phyloP scores from a whole-genome alignment of 2,329 filamentous ascomycete genomes.

The Coniochaeta sp. region DNA sequence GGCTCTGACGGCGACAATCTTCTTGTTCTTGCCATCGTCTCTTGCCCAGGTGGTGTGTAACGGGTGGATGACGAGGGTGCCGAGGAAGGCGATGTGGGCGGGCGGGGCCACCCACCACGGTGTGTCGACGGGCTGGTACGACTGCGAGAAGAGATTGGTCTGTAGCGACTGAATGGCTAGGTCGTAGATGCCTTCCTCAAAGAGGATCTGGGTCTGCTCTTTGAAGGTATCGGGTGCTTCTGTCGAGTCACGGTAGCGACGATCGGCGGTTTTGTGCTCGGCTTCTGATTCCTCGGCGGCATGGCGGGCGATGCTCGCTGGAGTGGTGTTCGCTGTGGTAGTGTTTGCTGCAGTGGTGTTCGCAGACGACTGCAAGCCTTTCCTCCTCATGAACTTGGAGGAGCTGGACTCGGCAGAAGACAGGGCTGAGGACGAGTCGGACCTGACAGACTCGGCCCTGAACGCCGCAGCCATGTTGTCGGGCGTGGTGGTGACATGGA shows the following conservation, averaged over 20 bases:
- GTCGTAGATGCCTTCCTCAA: conserved; percentile 60
- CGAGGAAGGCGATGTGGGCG: conserved; percentile 68
- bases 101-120: conserved; percentile 60
- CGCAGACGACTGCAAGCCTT: background rate
- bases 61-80: conserved; percentile 77
- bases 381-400: background rate
- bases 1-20: conserved; percentile 57
- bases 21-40: conserved; percentile 52
- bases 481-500: background rate
- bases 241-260: conserved; percentile 43
- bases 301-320: background rate
- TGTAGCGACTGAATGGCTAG: background rate
- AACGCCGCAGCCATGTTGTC: background rate
- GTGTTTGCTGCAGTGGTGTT: background rate
- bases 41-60: conserved; percentile 65
- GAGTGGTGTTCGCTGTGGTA: background rate
- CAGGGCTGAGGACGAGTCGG: background rate
- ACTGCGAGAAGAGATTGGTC: conserved; percentile 8
- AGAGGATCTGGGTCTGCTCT: conserved; percentile 60
- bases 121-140: conserved; percentile 14
- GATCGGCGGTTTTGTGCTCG: background rate
- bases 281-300: background rate
- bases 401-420: background rate
- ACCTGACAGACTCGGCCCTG: background rate
- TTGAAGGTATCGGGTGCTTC: conserved; percentile 55